phyloP scores from a whole-genome alignment of 371 early-diverging fungal genomes.

The Smittium mucronatum region DNA sequence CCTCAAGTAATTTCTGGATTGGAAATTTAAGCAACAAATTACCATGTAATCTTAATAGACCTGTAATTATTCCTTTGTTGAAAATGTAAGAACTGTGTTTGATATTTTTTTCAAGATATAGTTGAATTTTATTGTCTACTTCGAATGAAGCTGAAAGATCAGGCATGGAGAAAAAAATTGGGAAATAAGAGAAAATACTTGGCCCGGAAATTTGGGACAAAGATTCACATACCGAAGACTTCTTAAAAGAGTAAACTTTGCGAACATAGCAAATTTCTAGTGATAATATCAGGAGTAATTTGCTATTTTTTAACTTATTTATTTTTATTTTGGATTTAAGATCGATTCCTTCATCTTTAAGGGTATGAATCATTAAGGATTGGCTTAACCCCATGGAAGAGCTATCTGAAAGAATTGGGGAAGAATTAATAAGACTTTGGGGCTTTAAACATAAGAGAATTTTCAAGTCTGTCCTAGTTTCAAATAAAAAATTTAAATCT shows the following conservation, averaged over 20 bases:
- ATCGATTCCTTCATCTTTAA: not conserved
- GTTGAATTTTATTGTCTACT: not conserved
- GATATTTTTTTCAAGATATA: not conserved
- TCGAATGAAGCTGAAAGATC: not conserved
- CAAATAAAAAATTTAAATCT: too few species aligned
- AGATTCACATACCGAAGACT: not conserved
- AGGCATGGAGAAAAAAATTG: not conserved
- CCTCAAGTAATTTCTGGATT: not conserved
- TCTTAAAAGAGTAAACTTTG: conserved; percentile 1
- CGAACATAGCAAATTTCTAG: conserved; percentile 1
- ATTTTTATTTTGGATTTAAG: not conserved
- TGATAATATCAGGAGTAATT: not conserved
- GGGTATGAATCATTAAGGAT: not conserved
- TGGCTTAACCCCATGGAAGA: not conserved
- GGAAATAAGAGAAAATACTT: not conserved
- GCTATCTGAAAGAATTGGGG: not conserved
- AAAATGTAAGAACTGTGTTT: not conserved
- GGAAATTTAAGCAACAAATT: not conserved
- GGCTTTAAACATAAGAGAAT: not conserved
- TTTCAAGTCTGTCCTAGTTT: not conserved
- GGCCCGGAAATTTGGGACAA: not conserved
- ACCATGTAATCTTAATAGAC: not conserved
- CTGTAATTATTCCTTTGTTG: not conserved
- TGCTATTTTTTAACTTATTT: not conserved
- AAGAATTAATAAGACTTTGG: not conserved